Evolutionary conservation across 2,329 filamentous ascomycete species (phyloP), one percentile per base, ranked within the genome.

Genomic region (Penicillium sp.): DNA sequence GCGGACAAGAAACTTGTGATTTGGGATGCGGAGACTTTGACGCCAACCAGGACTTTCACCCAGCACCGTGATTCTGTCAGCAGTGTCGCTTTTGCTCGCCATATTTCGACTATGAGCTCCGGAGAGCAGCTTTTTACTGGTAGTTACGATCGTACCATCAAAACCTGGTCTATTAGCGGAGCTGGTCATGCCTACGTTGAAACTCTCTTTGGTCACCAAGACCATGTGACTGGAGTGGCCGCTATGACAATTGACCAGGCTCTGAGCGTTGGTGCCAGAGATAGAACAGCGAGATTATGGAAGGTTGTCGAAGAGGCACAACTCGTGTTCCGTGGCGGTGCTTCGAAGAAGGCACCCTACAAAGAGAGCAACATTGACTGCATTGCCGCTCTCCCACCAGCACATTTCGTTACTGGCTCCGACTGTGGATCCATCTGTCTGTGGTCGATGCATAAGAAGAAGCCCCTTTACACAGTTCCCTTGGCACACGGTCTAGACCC

Each of bases 301-400:
- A 97, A 97, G 76, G 93, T 99, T 1, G 87, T 91, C 4, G 95
- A 99, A 68, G 93, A 99, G 78, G 91, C 90, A 1, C 95, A 99
- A 73, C 84, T 99, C 7, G 93, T 98, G 2, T 99, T 98, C 76
- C 88, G 93, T 48, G 93, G 93, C 56, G 91, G 92, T 60, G 77
- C 73, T 46, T 78, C 72, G 43, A 80, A 72, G 48, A 76, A 79
- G 16, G 79, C 80, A 16, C 67, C 76, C 10, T 85, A 87, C 60
- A 78, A 83, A 44, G 87, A 97, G 74, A 93, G 92, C 54, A 96
- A 89, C 70, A 93, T 97, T 76, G 95, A 99, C 75, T 88, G 92
- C 59, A 87, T 98, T 26, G 90, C 93, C 57, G 91, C 96, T 80
- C 84, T 99, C n/a, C 69, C 95, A 90, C 76, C 92, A 89, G 68